phyloP scores from a whole-genome alignment of 2,329 filamentous ascomycete species.

The Paraphaeosphaeria minitans region DNA sequence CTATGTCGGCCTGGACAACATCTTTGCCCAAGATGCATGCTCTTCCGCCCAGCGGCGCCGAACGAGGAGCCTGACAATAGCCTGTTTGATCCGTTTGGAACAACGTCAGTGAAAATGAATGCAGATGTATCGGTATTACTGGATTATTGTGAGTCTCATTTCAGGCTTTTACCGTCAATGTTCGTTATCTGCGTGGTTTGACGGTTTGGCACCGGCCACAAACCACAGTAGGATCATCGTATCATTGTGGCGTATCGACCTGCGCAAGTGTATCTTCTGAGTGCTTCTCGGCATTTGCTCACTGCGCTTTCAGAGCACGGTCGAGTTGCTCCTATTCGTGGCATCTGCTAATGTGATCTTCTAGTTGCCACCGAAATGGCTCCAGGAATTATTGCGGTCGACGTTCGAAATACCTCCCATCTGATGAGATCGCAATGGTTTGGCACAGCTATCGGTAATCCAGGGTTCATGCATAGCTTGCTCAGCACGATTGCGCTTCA shows the following conservation, averaged over 20 bases:
- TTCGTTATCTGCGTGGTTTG: too few species aligned
- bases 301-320: background rate
- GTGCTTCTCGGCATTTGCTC: too few species aligned
- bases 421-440: constrained; percentile 46
- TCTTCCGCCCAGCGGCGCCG: constrained; percentile 24
- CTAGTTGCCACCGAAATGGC: constrained; percentile 44
- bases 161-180: constrained; percentile 15
- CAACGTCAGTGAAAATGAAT: constrained; percentile 34
- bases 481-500: constrained; percentile 44
- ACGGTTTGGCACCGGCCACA: background rate
- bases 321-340: background rate
- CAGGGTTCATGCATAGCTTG: constrained; percentile 48
- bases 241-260: too few species aligned
- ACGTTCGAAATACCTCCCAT: constrained; percentile 40
- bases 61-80: constrained; percentile 32
- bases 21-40: constrained; percentile 36
- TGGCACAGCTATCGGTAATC: constrained; percentile 40
- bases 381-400: constrained; percentile 44
- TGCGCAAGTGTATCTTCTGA: too few species aligned
- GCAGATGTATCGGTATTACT: constrained; percentile 37
- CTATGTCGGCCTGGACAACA: constrained; percentile 36
- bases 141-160: constrained; percentile 42
- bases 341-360: constrained; percentile 24
- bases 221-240: background rate
- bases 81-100: constrained; percentile 42